These are phyloP conservation scores for Ogataea zsoltii DNA, from an alignment of 805 yeast genomes.

Conservation along the genomic window DNA sequence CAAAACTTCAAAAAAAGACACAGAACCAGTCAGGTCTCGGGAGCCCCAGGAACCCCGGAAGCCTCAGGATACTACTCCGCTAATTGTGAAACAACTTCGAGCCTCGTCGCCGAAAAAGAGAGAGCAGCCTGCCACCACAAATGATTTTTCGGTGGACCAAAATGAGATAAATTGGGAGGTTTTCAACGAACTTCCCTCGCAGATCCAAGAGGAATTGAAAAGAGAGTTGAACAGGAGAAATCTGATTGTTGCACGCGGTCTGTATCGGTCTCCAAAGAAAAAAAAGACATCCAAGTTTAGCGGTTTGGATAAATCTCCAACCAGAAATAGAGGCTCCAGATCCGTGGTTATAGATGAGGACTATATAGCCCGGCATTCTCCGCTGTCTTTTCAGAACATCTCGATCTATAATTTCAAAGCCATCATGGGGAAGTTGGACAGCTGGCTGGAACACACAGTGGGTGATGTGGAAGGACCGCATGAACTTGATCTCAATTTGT, in stretches of 20 bases:
- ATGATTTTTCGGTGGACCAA: conserved; percentile 6
- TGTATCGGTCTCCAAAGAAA: conserved; percentile 25
- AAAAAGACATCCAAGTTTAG: conserved; percentile 12
- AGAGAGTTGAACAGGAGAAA: conserved; percentile 49
- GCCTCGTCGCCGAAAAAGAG: background rate
- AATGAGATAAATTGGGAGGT: conserved; percentile 62
- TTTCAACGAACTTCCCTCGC: conserved; percentile 62
- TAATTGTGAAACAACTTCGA: conserved; percentile 9
- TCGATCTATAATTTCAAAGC: conserved; percentile 17
- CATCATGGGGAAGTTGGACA: conserved; percentile 14
- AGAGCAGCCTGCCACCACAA: background rate
- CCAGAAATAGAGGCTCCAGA: conserved; percentile 3
- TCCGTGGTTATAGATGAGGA: conserved; percentile 9
- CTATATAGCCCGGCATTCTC: conserved; percentile 11
- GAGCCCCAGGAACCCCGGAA: too few relatives aligned
- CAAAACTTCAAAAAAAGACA: too few relatives aligned
- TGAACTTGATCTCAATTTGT: conserved; percentile 29
- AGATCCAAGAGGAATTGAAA: conserved; percentile 62
- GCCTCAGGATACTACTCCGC: background rate
- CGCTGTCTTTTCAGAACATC: conserved; percentile 27
- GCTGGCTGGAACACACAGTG: conserved; percentile 30
- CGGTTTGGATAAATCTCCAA: conserved; percentile 8
- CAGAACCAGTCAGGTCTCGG: too few relatives aligned
- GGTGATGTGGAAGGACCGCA: conserved; percentile 20
- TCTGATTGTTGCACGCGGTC: conserved; percentile 14